phyloP scores from a whole-genome alignment of 2,329 filamentous ascomycete species.

The Aureobasidium sp. region DNA sequence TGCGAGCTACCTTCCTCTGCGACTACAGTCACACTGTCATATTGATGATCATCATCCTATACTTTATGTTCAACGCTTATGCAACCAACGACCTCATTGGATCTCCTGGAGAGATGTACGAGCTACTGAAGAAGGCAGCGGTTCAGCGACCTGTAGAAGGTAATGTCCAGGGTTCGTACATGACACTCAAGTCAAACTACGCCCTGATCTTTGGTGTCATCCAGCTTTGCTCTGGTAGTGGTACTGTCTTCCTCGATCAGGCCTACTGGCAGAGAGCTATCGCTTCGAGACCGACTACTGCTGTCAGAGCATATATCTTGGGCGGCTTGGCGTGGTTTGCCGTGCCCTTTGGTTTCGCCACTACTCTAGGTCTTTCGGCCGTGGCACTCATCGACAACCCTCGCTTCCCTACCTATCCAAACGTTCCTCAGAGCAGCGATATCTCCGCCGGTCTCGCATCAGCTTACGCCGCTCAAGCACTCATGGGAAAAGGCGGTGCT shows the following conservation, averaged over 20 bases:
- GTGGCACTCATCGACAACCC: slow-evolving; percentile 36
- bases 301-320: slow-evolving; percentile 31
- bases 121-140: slow-evolving; percentile 30
- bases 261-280: slow-evolving; percentile 41
- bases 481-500: slow-evolving; percentile 19
- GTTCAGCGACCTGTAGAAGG: slow-evolving; percentile 28
- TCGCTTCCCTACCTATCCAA: slow-evolving; percentile 33
- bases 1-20: slow-evolving; percentile 35
- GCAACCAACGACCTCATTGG: slow-evolving; percentile 31
- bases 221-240: slow-evolving; percentile 29
- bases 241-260: slow-evolving; percentile 26
- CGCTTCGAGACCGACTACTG: slow-evolving; percentile 28
- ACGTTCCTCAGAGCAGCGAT: slow-evolving; percentile 13
- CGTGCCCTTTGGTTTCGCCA: slow-evolving; percentile 32
- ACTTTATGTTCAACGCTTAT: slow-evolving; percentile 36
- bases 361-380: slow-evolving; percentile 37
- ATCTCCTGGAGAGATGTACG: slow-evolving; percentile 31
- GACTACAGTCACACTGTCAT: slow-evolving; percentile 34
- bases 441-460: slow-evolving; percentile 20
- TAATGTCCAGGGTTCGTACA: slow-evolving; percentile 33
- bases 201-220: slow-evolving; percentile 35
- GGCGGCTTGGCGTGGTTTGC: slow-evolving; percentile 42
- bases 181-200: slow-evolving; percentile 32
- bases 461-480: slow-evolving; percentile 17
- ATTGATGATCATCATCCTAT: slow-evolving; percentile 35